Evolutionary conservation across 148 eudicot species (phyloP).

Genomic region (Silene uniflora): DNA sequence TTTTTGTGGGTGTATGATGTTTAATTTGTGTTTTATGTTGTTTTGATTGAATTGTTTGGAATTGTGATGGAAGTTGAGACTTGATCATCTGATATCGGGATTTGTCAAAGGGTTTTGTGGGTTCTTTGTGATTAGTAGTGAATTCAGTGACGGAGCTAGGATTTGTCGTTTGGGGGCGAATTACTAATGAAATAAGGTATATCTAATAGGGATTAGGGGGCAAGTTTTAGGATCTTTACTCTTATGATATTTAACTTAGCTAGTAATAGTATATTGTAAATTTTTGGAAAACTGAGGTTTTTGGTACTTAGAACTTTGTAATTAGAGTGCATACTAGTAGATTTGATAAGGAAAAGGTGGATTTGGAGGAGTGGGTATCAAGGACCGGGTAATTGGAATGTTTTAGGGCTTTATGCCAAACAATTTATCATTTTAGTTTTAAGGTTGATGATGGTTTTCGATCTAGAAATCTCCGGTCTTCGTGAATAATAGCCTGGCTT

Average conservation of each 20-base stretch:
- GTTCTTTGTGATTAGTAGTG: not conserved
- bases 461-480: not conserved
- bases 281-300: not conserved
- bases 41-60: not conserved
- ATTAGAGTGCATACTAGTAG: not conserved
- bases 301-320: not conserved
- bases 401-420: conserved; percentile 1
- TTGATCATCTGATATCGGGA: not conserved
- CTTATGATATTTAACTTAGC: not conserved
- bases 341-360: not conserved
- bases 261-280: not conserved
- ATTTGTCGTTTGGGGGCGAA: no score
- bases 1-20: not conserved
- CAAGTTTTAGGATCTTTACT: not conserved
- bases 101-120: not conserved
- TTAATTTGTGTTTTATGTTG: not conserved
- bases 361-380: not conserved
- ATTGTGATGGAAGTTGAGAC: not conserved
- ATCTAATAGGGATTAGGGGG: not conserved
- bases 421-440: not conserved
- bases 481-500: not conserved
- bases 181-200: no score
- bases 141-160: not conserved
- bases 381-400: not conserved
- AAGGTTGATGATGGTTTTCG: not conserved